Conservation (phyloP, 495 filamentous ascomycete genomes). For the Xylaria longipes region DNA sequence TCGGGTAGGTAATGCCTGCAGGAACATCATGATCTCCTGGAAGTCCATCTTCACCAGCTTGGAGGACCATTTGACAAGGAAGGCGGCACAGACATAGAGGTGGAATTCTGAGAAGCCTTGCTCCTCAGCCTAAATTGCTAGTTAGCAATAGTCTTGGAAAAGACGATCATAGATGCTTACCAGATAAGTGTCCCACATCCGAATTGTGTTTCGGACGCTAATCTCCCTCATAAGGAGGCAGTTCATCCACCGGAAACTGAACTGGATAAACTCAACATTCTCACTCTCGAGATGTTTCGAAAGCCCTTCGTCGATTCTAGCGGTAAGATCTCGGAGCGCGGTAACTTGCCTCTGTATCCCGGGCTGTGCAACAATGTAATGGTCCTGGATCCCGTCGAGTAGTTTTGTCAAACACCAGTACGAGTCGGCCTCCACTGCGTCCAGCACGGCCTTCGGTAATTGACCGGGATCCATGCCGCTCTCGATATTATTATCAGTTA, state of each 20-base stretch:
- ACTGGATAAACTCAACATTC: constrained; percentile 97
- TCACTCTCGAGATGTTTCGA: constrained; percentile 89
- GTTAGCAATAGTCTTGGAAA: constrained; percentile 3
- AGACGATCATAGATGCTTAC: constrained; percentile 54
- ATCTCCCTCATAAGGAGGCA: constrained; percentile 97
- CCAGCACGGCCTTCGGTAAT: constrained; percentile 85
- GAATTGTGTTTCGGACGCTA: constrained; percentile 90
- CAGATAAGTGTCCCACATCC: constrained; percentile 99
- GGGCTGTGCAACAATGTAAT: constrained; percentile 96
- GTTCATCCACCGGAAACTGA: constrained; percentile 99
- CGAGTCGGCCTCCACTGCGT: constrained; percentile 96
- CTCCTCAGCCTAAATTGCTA: constrained; percentile 78
- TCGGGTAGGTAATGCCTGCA: constrained; percentile 92
- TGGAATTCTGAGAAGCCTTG: constrained; percentile 98
- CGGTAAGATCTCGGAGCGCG: constrained; percentile 85
- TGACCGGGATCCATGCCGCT: constrained; percentile 96
- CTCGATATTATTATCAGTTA: constrained; percentile 90
- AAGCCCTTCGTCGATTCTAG: constrained; percentile 82
- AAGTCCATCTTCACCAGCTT: constrained; percentile 97
- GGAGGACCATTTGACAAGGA: constrained; percentile 98
- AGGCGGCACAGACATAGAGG: constrained; percentile 96
- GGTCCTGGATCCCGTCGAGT: constrained; percentile 96
- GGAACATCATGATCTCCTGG: constrained; percentile 98
- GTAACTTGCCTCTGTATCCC: constrained; percentile 94
- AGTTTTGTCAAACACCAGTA: constrained; percentile 99